Base-by-base conservation (phyloP, 257 asterid species). In the Solanum corneliomulleri region DNA sequence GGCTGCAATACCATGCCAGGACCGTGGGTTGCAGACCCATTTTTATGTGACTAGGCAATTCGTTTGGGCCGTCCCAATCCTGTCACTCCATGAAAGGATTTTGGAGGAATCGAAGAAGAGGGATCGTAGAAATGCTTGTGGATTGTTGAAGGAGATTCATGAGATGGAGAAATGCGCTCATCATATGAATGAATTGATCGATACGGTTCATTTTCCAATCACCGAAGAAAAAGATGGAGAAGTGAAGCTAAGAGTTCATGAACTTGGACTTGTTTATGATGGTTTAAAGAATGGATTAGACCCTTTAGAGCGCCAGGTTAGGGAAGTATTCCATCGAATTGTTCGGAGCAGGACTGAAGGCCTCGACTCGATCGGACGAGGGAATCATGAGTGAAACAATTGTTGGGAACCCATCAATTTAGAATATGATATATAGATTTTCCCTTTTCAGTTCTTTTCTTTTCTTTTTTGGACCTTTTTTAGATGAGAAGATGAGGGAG, bases 1-100 rank as follows among this genome's bases (percentile, higher is more conserved):
- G 41, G 99, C 99, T 2, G 99, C 99, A 2, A 96, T 97, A 58
- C 99, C 99, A 1, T 97, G 99, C 83, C 99, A 97, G 80, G 99
- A 97, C 68, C 96, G 99, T 0, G 99, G 99, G 52, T 96, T 97
- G 2, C 98, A 95, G 49, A 88, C 94, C 2, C 96, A 96, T 90
- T 93, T 97, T 81, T 14, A 66, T 1, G 91, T 89, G n/a, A 39
- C 93, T 1, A 89, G 92, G 91, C 98, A 95, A 88, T 93, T 91
- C 23, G 2, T 88, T 2, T 97, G 99, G 99, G 92, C 94, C 0
- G 90, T 10, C 9, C 96, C 98, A 1, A 85, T 97, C 5, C 87
- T 90, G 3, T 88, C 93, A 2, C 98, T 97, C 25, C 98, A 95
- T 62, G 99, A 96, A 90, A 92, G 92, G 94, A 95, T 95, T 14